phyloP scores from a whole-genome alignment of 1,284 basidiomycete species.

The Ceratobasidium sp. region DNA sequence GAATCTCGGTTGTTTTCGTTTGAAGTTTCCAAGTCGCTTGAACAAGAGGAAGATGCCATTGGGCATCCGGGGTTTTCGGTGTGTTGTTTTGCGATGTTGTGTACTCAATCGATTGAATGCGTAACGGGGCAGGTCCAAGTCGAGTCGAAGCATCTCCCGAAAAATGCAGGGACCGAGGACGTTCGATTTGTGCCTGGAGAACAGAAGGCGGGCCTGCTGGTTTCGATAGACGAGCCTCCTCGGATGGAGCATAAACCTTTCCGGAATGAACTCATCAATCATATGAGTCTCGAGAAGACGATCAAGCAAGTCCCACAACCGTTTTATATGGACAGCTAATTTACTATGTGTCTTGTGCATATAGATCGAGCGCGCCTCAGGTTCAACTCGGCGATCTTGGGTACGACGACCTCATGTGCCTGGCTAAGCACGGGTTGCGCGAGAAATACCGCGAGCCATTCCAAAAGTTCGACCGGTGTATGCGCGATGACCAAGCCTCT shows the following conservation, averaged over 20 bases:
- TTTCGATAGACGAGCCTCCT: conserved; percentile 2
- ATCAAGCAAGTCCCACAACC: conserved; percentile 9
- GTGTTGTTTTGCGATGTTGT: neutral
- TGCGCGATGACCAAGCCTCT: neutral
- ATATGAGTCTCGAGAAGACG: conserved; percentile 28
- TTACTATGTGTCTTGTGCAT: neutral
- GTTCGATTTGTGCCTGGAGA: conserved; percentile 33
- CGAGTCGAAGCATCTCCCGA: conserved; percentile 20
- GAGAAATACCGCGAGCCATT: conserved; percentile 9
- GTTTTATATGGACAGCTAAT: neutral
- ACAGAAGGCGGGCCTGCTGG: conserved; percentile 27
- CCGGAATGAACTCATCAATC: conserved; percentile 4
- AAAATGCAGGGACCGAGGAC: neutral
- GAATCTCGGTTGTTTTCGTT: conserved; percentile 45
- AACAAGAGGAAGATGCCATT: conserved; percentile 46
- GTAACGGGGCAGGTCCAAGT: conserved; percentile 4
- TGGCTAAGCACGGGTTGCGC: conserved; percentile 15
- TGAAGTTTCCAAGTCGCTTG: conserved; percentile 45
- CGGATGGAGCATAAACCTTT: neutral
- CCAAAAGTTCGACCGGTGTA: neutral
- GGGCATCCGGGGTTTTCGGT: conserved; percentile 43
- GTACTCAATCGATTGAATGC: neutral
- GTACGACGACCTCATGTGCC: neutral
- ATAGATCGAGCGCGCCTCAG: conserved; percentile 17
- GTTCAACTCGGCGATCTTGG: conserved; percentile 22